Evolutionary conservation across 441 rosid species (phyloP).

Genomic region (Populus trichocarpa): DNA sequence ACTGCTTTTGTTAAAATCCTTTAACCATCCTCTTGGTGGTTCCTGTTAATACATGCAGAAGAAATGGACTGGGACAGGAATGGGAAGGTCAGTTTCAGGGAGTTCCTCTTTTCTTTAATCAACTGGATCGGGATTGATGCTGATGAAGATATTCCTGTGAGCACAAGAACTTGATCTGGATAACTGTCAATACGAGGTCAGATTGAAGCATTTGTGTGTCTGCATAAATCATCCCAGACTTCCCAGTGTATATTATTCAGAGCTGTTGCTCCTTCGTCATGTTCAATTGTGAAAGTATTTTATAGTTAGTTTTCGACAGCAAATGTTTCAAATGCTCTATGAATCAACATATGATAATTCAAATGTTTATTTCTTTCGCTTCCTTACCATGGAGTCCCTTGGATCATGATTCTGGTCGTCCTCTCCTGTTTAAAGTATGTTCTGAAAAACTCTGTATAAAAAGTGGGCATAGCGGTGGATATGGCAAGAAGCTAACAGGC

Average conservation of each 20-base stretch:
- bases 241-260: background rate
- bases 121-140: constrained; percentile 76
- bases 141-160: constrained; percentile 30
- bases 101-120: constrained; percentile 70
- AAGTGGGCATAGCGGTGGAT: background rate
- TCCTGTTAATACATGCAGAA: constrained; percentile 46
- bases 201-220: constrained; percentile 13
- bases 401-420: background rate
- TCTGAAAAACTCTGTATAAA: background rate
- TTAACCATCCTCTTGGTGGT: constrained; percentile 8
- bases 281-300: constrained; percentile 4
- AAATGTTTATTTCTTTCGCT: background rate
- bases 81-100: constrained; percentile 75
- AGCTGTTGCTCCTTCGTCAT: constrained; percentile 8
- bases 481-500: background rate
- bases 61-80: constrained; percentile 86
- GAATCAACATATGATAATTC: background rate
- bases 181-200: constrained; percentile 21
- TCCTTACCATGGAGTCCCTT: background rate
- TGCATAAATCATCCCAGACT: constrained; percentile 1
- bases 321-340: background rate
- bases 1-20: background rate
- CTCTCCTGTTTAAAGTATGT: background rate
- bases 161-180: background rate
- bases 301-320: constrained; percentile 6